phyloP scores from a whole-genome alignment of 331 rosid genomes.

The Malus hybrid region DNA sequence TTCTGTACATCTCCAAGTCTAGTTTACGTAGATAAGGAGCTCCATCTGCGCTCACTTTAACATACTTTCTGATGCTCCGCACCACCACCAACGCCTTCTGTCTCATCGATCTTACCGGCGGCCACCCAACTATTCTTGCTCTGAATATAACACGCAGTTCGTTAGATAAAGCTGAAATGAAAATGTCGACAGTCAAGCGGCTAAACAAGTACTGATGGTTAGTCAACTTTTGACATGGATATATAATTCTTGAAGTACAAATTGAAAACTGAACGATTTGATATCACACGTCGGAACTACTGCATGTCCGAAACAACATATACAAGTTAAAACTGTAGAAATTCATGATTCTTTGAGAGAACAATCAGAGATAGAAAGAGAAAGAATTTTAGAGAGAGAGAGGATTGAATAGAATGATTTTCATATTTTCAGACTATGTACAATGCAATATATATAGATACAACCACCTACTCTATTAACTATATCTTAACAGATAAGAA shows the following conservation, averaged over 20 bases:
- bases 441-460: too few relatives aligned
- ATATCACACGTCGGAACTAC: not conserved
- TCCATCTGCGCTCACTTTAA: constrained; percentile 27
- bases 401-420: too few relatives aligned
- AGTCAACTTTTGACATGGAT: not conserved
- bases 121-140: constrained; percentile 23
- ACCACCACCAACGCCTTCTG: constrained; percentile 11
- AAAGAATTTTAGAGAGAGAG: too few relatives aligned
- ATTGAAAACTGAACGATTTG: not conserved
- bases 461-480: too few relatives aligned
- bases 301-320: not conserved
- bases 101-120: constrained; percentile 23
- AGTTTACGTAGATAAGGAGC: constrained; percentile 25
- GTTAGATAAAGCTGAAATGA: not conserved
- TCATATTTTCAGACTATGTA: too few relatives aligned
- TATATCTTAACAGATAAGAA: too few relatives aligned
- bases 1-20: constrained; percentile 13
- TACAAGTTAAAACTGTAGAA: not conserved
- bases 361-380: too few relatives aligned
- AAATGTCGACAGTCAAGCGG: not conserved
- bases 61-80: constrained; percentile 1
- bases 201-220: not conserved
- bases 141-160: not conserved
- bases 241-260: not conserved
- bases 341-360: too few relatives aligned